phyloP scores from a whole-genome alignment of 225 moss, liverwort and hornwort species.

The Marchantia paleacea region DNA sequence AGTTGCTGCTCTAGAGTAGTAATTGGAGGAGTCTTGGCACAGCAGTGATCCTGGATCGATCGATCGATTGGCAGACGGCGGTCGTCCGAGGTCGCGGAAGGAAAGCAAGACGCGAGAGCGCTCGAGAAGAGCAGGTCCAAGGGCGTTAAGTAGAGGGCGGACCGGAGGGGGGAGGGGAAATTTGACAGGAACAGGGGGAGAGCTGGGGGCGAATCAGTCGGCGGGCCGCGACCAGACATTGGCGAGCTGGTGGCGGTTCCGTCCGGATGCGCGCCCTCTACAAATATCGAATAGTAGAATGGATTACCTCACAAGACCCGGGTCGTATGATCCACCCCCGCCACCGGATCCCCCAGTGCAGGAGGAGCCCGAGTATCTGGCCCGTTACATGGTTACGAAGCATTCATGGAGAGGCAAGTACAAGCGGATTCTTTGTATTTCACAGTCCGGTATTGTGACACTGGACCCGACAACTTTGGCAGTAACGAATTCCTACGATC shows the following conservation, averaged over 20 bases:
- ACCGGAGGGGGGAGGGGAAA: slow-evolving; percentile 13
- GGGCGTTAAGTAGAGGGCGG: neutral
- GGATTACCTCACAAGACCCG: slow-evolving; percentile 52
- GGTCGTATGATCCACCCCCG: slow-evolving; percentile 45
- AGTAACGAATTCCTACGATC: slow-evolving; percentile 77
- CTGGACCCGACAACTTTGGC: slow-evolving; percentile 71
- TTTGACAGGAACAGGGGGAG: slow-evolving; percentile 50
- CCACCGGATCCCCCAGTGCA: slow-evolving; percentile 46
- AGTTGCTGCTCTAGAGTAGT: neutral
- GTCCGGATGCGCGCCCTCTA: slow-evolving; percentile 75
- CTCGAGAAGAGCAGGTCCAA: neutral
- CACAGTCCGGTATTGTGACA: slow-evolving; percentile 69
- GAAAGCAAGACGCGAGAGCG: neutral
- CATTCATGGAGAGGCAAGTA: slow-evolving; percentile 97
- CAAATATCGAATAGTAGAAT: slow-evolving; percentile 58
- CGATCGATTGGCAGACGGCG: neutral
- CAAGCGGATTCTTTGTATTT: slow-evolving; percentile 77
- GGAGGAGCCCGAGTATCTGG: slow-evolving; percentile 82
- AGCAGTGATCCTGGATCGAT: slow-evolving; percentile 16
- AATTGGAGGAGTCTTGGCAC: neutral
- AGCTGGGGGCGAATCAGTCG: slow-evolving; percentile 98
- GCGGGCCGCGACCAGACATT: slow-evolving; percentile 85
- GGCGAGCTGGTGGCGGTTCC: slow-evolving; percentile 92
- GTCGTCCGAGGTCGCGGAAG: neutral
- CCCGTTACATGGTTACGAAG: slow-evolving; percentile 80